Evolutionary conservation across 2,329 filamentous ascomycete genomes (phyloP), one percentile per base, ranked within the genome.

Genomic region (Cyphellophora attinorum): DNA sequence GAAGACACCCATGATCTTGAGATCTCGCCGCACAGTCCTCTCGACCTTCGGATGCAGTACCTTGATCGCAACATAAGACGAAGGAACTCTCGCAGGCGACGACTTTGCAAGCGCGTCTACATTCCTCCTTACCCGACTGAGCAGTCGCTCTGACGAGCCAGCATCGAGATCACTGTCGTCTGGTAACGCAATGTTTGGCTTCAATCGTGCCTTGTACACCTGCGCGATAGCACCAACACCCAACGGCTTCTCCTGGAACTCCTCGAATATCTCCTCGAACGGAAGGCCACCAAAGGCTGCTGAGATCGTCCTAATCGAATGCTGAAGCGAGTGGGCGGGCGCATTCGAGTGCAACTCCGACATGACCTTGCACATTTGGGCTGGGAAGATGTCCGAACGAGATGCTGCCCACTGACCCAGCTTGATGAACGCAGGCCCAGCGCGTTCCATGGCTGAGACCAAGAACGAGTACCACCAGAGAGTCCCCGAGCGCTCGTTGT

Each of bases 341-440:
- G 91, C 89, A 55, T 96, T 78, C 2, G 91, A 95, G 61, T 98
- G 91, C 29, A 98, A 71, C 42, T 86, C 83, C 2, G 88, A 93
- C 89, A 98, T 91, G 55, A 88, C 78, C 28, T 74, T 74, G 61
- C 91, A 98, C 74, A 98, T 77, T 57, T 95, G 79, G 14, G 73
- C 81, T 2, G 91, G 91, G 55, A 98, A 98, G 53, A 98, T 94
- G 59, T 98, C 91, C 27, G 88, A 84, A 55, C 91, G 74, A 4
- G 91, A 96, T 3, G 91, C 91, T 12, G 91, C 91, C 91, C 91
- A 98, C 77, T 98, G 91, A 11, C 91, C 91, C 35, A 98, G 75
- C 78, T 98, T 98, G 63, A 98, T 98, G 54, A 98, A 98, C 0
- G 91, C 86, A 29, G 91, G 88, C 0, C 91, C 91, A 12, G 89